Base-by-base conservation (phyloP, 305 asterid genomes). In the Solanum hybrid region DNA sequence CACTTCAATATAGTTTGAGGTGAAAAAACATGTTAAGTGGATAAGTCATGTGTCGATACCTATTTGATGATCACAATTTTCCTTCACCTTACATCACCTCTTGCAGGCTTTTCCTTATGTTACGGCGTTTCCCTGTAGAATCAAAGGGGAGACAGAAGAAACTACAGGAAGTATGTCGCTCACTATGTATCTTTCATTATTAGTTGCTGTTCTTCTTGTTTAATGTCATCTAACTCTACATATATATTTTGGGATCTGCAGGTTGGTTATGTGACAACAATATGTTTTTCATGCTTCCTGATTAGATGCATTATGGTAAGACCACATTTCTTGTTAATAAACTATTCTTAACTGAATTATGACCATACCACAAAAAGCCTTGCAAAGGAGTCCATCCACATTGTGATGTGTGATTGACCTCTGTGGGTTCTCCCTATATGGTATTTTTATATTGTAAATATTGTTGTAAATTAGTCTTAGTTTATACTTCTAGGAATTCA, bases 221-320 rank as follows among this genome's bases (percentile, higher is more conserved):
- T 88, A 88, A 86, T 86, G 80, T 87, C 90, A 35, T 87, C 4
- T 66, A 35, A 56, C 40, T 38, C 34, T 35, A 45, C 69, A n/a
- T 56, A 14, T 72, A 22, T 88, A 77, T 79, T 89, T 91, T 89
- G 89, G 42, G 84, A 81, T 45, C 27, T 91, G 64, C 96, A 96
- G 99, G 99, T 97, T 94, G 99, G 99, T 92, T 97, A 97, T 88
- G 99, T 97, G 82, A 97, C 99, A 10, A 95, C 98, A 10, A 95
- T 97, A 91, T 97, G 99, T 88, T 95, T 95, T 91, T 89, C 98
- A 86, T 95, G 99, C 90, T 97, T 97, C 91, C 98, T 97, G 88
- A 78, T 95, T 78, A 93, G 99, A 93, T 95, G 99, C 91, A 91
- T 96, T 87, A 95, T 97, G 99, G 99, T 96, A 92, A 95, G 99